Conservation (phyloP, 2,329 filamentous ascomycete genomes). For the Neonectria ditissima region DNA sequence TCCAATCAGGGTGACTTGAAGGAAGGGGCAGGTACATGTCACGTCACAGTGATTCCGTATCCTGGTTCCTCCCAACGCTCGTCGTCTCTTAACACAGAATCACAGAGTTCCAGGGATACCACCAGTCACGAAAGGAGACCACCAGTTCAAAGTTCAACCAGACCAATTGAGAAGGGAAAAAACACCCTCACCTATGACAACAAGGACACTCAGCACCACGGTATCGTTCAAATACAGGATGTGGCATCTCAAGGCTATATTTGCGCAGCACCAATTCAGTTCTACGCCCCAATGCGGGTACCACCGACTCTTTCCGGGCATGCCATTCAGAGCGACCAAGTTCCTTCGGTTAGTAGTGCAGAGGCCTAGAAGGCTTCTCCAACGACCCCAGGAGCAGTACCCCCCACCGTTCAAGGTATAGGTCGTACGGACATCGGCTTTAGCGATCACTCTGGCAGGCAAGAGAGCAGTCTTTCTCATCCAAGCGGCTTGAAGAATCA, state of each 20-base stretch:
- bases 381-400: conserved; percentile 1
- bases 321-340: not conserved
- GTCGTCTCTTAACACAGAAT: not conserved
- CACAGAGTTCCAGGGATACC: not conserved
- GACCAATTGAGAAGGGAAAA: not conserved
- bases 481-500: not conserved
- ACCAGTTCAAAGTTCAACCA: not conserved
- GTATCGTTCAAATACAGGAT: not conserved
- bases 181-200: not conserved
- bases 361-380: conserved; percentile 38
- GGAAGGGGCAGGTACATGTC: not conserved
- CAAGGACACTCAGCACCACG: not conserved
- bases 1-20: not conserved
- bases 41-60: not conserved
- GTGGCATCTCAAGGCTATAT: conserved; percentile 22
- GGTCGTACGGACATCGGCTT: not conserved
- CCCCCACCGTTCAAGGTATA: not conserved
- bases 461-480: not conserved
- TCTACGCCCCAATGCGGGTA: conserved; percentile 42
- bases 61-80: not conserved
- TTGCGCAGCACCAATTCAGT: conserved; percentile 38
- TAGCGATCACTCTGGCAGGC: not conserved
- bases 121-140: not conserved
- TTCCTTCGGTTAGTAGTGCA: conserved; percentile 16
- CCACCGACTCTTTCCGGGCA: conserved; percentile 21